Base-by-base conservation (phyloP, 1,139 yeast genomes). In the Geotrichum reessii region DNA sequence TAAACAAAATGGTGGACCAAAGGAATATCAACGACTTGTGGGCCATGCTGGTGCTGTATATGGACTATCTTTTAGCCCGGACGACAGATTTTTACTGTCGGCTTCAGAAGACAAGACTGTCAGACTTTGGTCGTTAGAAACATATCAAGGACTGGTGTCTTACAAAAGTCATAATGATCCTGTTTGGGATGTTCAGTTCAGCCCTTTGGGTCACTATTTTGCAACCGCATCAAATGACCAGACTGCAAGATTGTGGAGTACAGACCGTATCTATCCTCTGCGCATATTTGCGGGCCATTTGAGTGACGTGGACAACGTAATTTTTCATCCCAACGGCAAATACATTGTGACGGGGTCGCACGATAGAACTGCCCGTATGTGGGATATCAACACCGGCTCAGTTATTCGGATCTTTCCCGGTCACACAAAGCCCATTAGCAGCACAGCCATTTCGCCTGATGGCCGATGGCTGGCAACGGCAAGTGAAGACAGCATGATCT, bases 221-320 rank as follows among this genome's bases (percentile, higher is more conserved):
- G 97, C 95, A 12, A 91, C 97, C 0, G 97, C 95, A 0, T 90
- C 97, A 2, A 97, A 92, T 69, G 99, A 95, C 69, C 97, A 92
- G 72, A 95, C 99, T 0, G 99, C 98, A 0, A 79, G 98, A 63
- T 77, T 95, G 61, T 95, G 99, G 99, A 92, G 97, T 46, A 91
- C 97, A 63, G 99, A 95, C 72, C 99, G 95, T 73, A 91, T 95
- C 52, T 92, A 92, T 71, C 98, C 99, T 40, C 78, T 95, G 65
- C 79, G 99, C 65, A 90, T 95, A 44, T 92, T 95, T 78, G 98
- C 98, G 0, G 99, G 99, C 0, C 99, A 95, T 73, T 81, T 92
- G 66, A 88, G 91, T 68, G 99, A 95, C 74, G 99, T 95, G 50
- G 99, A 95, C 70, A 85, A 93, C 66, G 96, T 93, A 47, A 86